Base-by-base conservation (phyloP, 768 basidiomycete genomes). In the Phlegmacium glaucopus region DNA sequence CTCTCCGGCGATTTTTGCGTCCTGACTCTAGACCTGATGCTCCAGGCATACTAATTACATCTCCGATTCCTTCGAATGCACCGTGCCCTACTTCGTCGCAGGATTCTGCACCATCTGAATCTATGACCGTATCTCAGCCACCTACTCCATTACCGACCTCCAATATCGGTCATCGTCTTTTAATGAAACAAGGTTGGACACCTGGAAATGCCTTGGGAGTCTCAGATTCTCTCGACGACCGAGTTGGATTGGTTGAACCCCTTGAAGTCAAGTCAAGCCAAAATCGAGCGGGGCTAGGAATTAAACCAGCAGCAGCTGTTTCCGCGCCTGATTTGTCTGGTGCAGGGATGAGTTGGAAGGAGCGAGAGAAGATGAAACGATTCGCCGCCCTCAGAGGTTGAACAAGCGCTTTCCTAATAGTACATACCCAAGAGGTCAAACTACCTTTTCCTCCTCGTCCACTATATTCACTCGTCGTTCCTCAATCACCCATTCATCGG, bases 181-280 rank as follows among this genome's bases (percentile, higher is more conserved):
- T 90, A 1, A 68, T 82, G 61, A 85, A 82, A 60, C 86, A 87
- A 62, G 88, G 88, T 1, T 91, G 89, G 90, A 68, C 72, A 13
- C 87, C 85, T 8, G 89, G 87, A 1, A 72, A 73, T 17, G 69
- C 75, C 3, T 72, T 86, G 13, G 81, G 81, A 3, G 50, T 61
- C 6, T 51, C 54, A 26, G 47, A 45, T 13, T 18, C 52, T 9
- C 61, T 62, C 9, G 71, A 71, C 26, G 70, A 62, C 27, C 61
- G 66, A 29, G 63, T 57, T 39, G 75, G 74, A 12, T 62, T 83
- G 12, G 64, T 80, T n/a, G 80, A 79, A 22, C 86, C 86, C 2
- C 62, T 87, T 6, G 70, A 80, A 53, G 66, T 80, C 5, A 73
- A 61, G 32, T 49, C 67, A 2, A 77, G 55, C 15, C 43, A 61